Evolutionary conservation across 306 rosid genomes (phyloP).

Genomic region (Echinosophora koreensis): DNA sequence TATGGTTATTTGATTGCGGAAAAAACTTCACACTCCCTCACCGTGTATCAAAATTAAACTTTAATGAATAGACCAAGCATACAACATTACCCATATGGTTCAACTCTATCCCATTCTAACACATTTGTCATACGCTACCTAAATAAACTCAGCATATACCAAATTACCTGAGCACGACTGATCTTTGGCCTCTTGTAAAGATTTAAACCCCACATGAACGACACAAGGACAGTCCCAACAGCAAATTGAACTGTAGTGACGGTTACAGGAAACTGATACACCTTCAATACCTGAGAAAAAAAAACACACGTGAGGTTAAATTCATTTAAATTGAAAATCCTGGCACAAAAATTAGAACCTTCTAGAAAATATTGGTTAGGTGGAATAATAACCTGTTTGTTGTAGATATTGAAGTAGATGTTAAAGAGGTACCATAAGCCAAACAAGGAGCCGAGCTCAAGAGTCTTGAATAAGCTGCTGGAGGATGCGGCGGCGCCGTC

Average conservation of each 20-base stretch:
- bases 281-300: conserved; percentile 85
- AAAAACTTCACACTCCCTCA: no score
- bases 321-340: background rate
- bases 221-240: conserved; percentile 77
- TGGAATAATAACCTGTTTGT: conserved; percentile 68
- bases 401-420: conserved; percentile 94
- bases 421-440: conserved; percentile 95
- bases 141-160: background rate
- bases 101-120: no score
- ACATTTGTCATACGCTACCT: no score
- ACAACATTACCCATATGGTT: no score
- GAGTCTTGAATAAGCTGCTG: conserved; percentile 54
- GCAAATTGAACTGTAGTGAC: conserved; percentile 77
- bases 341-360: background rate
- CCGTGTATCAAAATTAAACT: no score
- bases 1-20: no score
- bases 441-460: conserved; percentile 81
- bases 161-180: conserved; percentile 74
- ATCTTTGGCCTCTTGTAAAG: conserved; percentile 86
- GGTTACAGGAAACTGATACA: conserved; percentile 73
- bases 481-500: conserved; percentile 53
- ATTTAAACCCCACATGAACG: conserved; percentile 84
- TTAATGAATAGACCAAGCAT: no score
- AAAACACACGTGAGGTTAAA: conserved; percentile 17
- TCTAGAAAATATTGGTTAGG: background rate